Conservation (phyloP, 768 basidiomycete species). For the Boletus edulis region DNA sequence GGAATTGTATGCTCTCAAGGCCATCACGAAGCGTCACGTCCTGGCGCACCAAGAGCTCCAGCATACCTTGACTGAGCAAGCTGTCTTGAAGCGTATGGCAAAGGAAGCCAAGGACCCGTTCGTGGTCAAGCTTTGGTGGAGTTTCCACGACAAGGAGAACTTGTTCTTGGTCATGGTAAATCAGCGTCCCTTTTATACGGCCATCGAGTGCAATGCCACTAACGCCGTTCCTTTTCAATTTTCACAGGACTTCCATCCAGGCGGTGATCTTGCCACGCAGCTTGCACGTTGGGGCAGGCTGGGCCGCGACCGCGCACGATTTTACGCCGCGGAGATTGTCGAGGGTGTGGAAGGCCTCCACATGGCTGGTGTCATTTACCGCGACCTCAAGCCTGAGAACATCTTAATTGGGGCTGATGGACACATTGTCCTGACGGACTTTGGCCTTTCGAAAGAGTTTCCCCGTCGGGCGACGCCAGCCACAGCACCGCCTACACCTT, state of each 20-base stretch:
- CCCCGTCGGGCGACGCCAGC: conserved; percentile 48
- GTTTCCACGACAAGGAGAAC: conserved; percentile 97
- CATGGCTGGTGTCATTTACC: conserved; percentile 92
- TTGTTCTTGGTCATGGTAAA: conserved; percentile 92
- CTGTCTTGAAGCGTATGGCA: conserved; percentile 92
- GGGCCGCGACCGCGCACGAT: conserved; percentile 90
- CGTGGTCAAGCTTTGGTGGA: conserved; percentile 94
- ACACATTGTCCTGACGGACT: conserved; percentile 96
- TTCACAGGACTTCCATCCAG: conserved; percentile 85
- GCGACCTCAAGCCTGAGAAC: conserved; percentile 96
- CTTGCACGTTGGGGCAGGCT: conserved; percentile 93
- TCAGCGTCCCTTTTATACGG: conserved; percentile 14
- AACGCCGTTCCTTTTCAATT: conserved; percentile 14
- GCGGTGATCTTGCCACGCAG: conserved; percentile 96
- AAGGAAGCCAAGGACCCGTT: conserved; percentile 88
- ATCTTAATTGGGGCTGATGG: conserved; percentile 93
- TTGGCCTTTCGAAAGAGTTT: conserved; percentile 93
- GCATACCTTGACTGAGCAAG: conserved; percentile 95
- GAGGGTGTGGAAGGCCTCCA: conserved; percentile 96
- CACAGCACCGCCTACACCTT: conserved; percentile 59
- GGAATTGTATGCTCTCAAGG: conserved; percentile 90
- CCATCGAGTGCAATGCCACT: conserved; percentile 2
- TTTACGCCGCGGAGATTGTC: conserved; percentile 97
- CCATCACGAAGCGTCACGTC: conserved; percentile 96
- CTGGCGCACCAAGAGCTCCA: conserved; percentile 94